Base-by-base conservation (phyloP, 2,329 filamentous ascomycete species). In the Penicillium hesseltinei region DNA sequence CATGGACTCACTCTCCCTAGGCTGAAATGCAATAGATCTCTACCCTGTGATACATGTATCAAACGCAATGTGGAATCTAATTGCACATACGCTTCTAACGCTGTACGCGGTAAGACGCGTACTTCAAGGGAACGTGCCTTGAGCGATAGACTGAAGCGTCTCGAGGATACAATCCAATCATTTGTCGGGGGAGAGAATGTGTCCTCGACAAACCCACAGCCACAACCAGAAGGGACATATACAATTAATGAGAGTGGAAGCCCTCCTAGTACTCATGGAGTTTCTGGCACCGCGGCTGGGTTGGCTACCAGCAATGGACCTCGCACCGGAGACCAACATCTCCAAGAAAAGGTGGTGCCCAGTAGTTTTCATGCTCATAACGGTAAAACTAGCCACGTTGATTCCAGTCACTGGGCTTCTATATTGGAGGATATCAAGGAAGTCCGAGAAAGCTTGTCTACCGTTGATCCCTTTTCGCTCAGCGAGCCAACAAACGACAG, bases 391-490 rank as follows among this genome's bases (percentile, higher is more conserved):
- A 36, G 54, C 4, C 57, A 60, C 17, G 42, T 53, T n/a, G 54
- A 60, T 10, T 51, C 58, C 15, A 60, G 50, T 17, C 54, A 60
- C 36, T 60, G 58, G 58, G 50, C 58, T 51, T 60, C 58, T 5
- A 60, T 60, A 19, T 29, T 60, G 21, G 54, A 57, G 19, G 58
- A 60, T 35, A 60, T 60, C 21, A 50, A 60, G 47, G 47, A 54
- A 21, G 48, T 60, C 46, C 50, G 58, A 27, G 54, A 42, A 31
- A 44, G 49, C 36, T 43, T 59, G 21, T 52, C 49, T 31, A 23
- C 33, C 2, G 25, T 49, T 19, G 47, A 36, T 23, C 50, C 52
- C 21, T 27, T 39, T 21, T 9, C 56, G 23, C 25, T 42, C 19
- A 23, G 21, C 27, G 51, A 51, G 17, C 25, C n/a, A 7, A 21